Base-by-base conservation (phyloP, 768 basidiomycete genomes). In the Lactarius evosmus region DNA sequence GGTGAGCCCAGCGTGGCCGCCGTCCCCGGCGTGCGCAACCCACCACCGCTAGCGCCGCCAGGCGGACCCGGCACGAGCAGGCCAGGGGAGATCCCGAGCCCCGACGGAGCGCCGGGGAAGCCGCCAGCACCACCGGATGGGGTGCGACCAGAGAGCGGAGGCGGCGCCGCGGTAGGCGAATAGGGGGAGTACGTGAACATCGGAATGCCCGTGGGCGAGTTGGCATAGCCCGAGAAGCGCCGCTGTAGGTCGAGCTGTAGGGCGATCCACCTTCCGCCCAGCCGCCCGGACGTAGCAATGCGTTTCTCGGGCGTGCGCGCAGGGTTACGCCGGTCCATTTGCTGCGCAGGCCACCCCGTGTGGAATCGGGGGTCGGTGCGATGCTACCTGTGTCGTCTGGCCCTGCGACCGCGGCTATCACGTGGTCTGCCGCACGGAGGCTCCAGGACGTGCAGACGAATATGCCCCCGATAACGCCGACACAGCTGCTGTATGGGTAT, bases 391-490 rank as follows among this genome's bases (percentile, higher is more conserved):
- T 85, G 64, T 85, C 84, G 41, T 88, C 81, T 6, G 88, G 85
- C 36, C 84, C 84, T 7, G 80, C 79, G 27, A 70, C 70, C 56
- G 78, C 74, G 32, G 84, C 82, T 51, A 88, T 79, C 61, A 88
- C 87, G 73, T 91, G 58, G 19, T 57, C 46, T 11, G 64, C 54
- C 34, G 65, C 58, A 22, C 67, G 67, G 27, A 68, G 90, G 56
- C n/a, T 87, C 86, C 74, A 87, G 83, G 76, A 66, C 11, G 67
- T 65, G 33, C 91, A 93, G 8, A 91, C 89, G 74, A 94, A 93
- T 49, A 94, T 84, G 4, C 93, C 93, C 14, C 96, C 96, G 32
- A 99, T 81, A 54, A 98, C 96, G n/a, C 96, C 96, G 7, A 91
- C 88, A 67, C 85, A n/a, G n/a, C n/a, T n/a, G n/a, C n/a, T n/a